Conservation (phyloP, 2,329 filamentous ascomycete species). For the Beauveria sp. region DNA sequence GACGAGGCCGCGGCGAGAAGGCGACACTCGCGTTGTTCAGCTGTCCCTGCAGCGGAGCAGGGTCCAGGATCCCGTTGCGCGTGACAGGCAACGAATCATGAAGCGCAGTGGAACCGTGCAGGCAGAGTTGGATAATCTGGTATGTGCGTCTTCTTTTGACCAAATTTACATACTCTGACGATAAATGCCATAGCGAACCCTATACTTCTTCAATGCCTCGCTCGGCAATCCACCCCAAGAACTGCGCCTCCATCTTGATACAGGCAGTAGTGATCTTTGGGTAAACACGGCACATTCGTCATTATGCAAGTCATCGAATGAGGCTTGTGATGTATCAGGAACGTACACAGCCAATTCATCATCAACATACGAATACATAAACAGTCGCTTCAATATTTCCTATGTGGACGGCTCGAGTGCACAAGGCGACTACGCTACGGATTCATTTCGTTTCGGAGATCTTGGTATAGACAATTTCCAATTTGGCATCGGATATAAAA, state of each 20-base stretch:
- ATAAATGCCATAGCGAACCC: constrained; percentile 38
- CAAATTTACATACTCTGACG: neutral
- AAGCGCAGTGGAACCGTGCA: constrained; percentile 35
- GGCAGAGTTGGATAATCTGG: constrained; percentile 48
- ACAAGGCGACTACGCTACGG: constrained; percentile 70
- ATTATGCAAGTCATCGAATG: constrained; percentile 43
- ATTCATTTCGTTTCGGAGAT: constrained; percentile 57
- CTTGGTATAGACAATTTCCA: constrained; percentile 50
- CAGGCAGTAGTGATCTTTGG: constrained; percentile 63
- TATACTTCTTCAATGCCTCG: constrained; percentile 57
- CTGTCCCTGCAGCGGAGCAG: constrained; percentile 33
- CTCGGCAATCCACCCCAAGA: constrained; percentile 54
- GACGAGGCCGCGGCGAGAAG: constrained; percentile 21
- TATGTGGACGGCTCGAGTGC: constrained; percentile 79
- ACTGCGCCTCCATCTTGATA: constrained; percentile 56
- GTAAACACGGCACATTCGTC: constrained; percentile 57
- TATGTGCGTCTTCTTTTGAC: constrained; percentile 21
- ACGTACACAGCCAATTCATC: constrained; percentile 65
- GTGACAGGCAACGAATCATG: constrained; percentile 35
- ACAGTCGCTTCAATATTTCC: constrained; percentile 74
- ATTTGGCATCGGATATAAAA: constrained; percentile 65
- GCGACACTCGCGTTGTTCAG: constrained; percentile 36
- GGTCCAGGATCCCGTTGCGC: constrained; percentile 33
- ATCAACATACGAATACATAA: constrained; percentile 67
- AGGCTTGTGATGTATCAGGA: constrained; percentile 54